A percentile compares a stretch with the other conserved stretches of the same genome.
These are phyloP conservation scores for Fragaria vesca DNA, from an alignment of 306 rosid species.

Conservation along the genomic window DNA sequence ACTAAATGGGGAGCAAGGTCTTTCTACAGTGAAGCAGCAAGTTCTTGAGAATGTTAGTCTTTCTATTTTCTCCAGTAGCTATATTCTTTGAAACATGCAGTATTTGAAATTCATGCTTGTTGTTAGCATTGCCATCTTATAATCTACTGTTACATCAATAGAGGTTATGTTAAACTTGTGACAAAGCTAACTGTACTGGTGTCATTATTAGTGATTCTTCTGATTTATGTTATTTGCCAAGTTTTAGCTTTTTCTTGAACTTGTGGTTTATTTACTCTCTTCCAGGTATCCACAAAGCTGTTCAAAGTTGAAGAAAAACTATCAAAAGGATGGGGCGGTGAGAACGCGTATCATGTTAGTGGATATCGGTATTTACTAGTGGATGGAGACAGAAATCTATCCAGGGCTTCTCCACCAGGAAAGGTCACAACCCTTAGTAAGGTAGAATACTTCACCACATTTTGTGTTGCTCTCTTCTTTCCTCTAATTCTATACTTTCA, in stretches of 20 bases:
- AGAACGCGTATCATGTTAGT: constrained; percentile 89
- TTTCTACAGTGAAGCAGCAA: constrained; percentile 68
- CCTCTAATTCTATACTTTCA: not conserved
- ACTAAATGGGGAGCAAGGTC: constrained; percentile 76
- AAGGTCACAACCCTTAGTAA: constrained; percentile 86
- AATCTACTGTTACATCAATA: not conserved
- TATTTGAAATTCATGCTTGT: not conserved
- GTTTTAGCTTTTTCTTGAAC: constrained; percentile 8
- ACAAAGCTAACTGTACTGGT: not conserved
- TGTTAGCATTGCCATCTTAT: not conserved
- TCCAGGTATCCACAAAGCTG: constrained; percentile 77
- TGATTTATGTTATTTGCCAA: not conserved
- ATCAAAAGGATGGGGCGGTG: constrained; percentile 99
- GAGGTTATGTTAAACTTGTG: not conserved
- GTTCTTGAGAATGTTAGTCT: constrained; percentile 78
- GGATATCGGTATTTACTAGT: constrained; percentile 90
- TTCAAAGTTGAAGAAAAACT: constrained; percentile 89
- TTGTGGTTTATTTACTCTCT: constrained; percentile 26
- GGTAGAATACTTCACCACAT: constrained; percentile 44
- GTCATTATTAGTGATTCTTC: not conserved
- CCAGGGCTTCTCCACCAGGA: constrained; percentile 95
- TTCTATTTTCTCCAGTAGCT: constrained; percentile 23
- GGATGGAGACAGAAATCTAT: constrained; percentile 75
- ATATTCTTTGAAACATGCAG: constrained; percentile 5
- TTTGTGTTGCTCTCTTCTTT: not conserved